A percentile compares a stretch with the other conserved stretches of the same genome.
phyloP scores from a whole-genome alignment of 257 asterid genomes.

The Plectranthus barbatus region DNA sequence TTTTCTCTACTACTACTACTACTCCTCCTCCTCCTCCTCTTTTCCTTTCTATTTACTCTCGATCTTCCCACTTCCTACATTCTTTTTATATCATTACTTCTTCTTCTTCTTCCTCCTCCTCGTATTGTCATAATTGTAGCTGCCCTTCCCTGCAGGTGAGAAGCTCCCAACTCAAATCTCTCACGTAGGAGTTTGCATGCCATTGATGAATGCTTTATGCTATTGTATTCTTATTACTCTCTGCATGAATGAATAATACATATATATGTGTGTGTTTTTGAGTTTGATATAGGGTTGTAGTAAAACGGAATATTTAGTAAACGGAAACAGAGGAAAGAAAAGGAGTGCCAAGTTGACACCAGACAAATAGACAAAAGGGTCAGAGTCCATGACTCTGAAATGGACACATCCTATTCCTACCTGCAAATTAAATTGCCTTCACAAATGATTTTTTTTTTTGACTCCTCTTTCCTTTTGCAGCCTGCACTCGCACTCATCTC shows the following conservation, averaged over 20 bases:
- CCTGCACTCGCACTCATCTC: not conserved
- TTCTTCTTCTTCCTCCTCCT: slow-evolving; percentile 12
- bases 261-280: too few relatives aligned
- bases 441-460: not conserved
- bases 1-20: too few relatives aligned
- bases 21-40: too few relatives aligned
- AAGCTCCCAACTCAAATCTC: not conserved
- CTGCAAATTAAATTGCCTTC: slow-evolving; percentile 4
- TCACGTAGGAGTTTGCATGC: not conserved
- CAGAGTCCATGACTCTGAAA: slow-evolving; percentile 24
- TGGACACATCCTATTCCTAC: not conserved
- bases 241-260: too few relatives aligned
- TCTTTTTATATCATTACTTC: not conserved
- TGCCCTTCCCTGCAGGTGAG: not conserved
- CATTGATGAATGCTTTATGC: too few relatives aligned
- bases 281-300: too few relatives aligned
- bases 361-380: slow-evolving; percentile 49
- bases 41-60: slow-evolving; percentile 10
- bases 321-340: too few relatives aligned
- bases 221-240: too few relatives aligned
- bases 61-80: not conserved
- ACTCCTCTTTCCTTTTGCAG: not conserved
- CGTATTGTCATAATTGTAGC: not conserved
- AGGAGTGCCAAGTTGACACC: not conserved
- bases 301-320: too few relatives aligned